phyloP scores from a whole-genome alignment of 2,329 filamentous ascomycete species.

The Madurella mycetomatis region DNA sequence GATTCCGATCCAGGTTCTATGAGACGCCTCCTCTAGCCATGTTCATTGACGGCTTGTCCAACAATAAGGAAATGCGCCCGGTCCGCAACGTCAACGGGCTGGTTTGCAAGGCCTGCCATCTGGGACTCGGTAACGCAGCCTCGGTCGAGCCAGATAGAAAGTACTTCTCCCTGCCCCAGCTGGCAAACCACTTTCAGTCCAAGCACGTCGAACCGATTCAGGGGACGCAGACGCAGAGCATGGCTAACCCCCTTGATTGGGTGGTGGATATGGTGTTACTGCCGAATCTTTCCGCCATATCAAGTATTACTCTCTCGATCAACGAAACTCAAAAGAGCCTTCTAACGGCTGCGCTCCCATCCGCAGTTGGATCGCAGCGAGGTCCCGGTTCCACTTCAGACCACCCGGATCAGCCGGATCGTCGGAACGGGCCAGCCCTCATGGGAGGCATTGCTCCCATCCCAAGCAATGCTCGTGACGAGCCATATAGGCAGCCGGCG shows the following conservation, averaged over 20 bases:
- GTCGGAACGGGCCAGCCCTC: constrained; percentile 1
- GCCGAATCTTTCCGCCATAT: constrained; percentile 33
- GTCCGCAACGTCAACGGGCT: constrained; percentile 52
- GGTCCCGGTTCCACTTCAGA: background rate
- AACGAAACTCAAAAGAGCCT: constrained; percentile 34
- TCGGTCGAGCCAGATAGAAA: constrained; percentile 32
- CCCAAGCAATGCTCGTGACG: background rate
- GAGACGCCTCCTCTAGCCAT: constrained; percentile 53
- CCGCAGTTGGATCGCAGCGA: constrained; percentile 26
- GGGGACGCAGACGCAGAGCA: constrained; percentile 13
- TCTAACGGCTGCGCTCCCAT: constrained; percentile 38
- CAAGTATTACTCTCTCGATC: constrained; percentile 27
- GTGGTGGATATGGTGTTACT: constrained; percentile 43
- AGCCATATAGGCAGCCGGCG: background rate
- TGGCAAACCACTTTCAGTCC: constrained; percentile 55
- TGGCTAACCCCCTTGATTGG: constrained; percentile 38
- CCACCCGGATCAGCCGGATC: background rate
- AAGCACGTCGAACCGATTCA: constrained; percentile 35
- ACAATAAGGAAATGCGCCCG: constrained; percentile 52
- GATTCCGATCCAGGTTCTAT: constrained; percentile 54
- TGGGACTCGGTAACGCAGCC: constrained; percentile 30
- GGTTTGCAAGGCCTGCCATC: constrained; percentile 51
- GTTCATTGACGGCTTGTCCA: constrained; percentile 56
- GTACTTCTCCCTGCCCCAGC: constrained; percentile 53
- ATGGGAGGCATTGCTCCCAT: background rate